Base-by-base conservation (phyloP, 202 grass and related monocot genomes). In the Thinopyrum obtusiflorum region DNA sequence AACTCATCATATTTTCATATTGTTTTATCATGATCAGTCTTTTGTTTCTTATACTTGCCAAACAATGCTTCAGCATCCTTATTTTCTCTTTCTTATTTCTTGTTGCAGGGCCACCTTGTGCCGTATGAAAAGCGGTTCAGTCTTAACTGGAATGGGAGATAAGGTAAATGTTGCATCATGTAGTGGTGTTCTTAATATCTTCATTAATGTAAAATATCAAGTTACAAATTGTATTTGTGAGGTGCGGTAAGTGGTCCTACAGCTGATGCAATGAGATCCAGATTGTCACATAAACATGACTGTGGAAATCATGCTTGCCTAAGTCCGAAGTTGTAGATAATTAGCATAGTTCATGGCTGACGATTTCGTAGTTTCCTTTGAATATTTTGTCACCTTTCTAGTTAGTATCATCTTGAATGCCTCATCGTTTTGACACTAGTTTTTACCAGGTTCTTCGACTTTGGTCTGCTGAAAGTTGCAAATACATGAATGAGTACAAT, bases 391-490 rank as follows among this genome's bases (percentile, higher is more conserved):
- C 32, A 44, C 8, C 31, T 28, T 76, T 76, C 13, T 79, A 44
- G 20, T 77, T 78, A 60, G 36, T 55, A 69, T 53, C 47, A 11
- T 80, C 42, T 42, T 7, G 7, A 84, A 55, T 73, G 31, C 59
- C 25, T 82, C 9, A 5, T 80, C 28, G 27, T 80, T 76, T 89
- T 73, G 9, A 46, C 18, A 78, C 9, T 37, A 53, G 33, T 73
- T 28, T 77, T 85, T 55, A 15, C 61, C 84, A 98, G 96, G 55
- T 91, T 60, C 76, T 98, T 12, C 86, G 84, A 15, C 91, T 98
- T 44, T 98, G 96, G 96, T 98, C 93, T 88, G 96, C 96, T 57
- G 91, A 94, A 87, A 92, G 80, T 81, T 94, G 89, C 84, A 91
- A 88, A 61, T 95, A 88, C 83, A 84, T 95, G 88, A 92, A 94